Evolutionary conservation across 1,284 basidiomycete genomes (phyloP).

Genomic region (Leccinum subrobustum): DNA sequence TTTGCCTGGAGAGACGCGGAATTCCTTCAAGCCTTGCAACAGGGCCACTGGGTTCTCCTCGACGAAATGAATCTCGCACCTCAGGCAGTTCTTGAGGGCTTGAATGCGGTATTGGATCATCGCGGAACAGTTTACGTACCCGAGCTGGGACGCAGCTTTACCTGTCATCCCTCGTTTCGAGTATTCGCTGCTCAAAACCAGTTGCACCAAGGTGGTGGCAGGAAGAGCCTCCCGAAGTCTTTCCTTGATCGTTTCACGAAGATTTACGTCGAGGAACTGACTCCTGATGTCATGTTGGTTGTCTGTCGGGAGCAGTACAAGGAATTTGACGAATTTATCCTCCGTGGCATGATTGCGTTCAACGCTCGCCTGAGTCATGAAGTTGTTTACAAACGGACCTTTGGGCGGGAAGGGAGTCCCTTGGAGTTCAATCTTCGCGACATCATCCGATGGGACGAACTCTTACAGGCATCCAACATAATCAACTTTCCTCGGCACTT

Average conservation of each 20-base stretch:
- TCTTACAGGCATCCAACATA: slow-evolving; percentile 43
- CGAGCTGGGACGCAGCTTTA: slow-evolving; percentile 90
- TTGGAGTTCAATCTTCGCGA: slow-evolving; percentile 99
- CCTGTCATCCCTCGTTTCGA: slow-evolving; percentile 87
- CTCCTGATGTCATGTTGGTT: slow-evolving; percentile 73
- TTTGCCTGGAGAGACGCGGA: slow-evolving; percentile 99
- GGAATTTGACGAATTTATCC: slow-evolving; percentile 47
- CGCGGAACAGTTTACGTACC: slow-evolving; percentile 95
- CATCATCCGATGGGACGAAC: slow-evolving; percentile 86
- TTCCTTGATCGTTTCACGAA: slow-evolving; percentile 98
- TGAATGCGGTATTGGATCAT: slow-evolving; percentile 97
- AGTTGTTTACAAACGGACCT: slow-evolving; percentile 63
- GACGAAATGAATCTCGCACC: slow-evolving; percentile 99
- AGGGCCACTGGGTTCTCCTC: slow-evolving; percentile 94
- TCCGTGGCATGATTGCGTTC: slow-evolving; percentile 84
- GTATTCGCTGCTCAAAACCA: slow-evolving; percentile 99
- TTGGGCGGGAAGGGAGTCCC: slow-evolving; percentile 85
- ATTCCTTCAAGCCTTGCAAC: slow-evolving; percentile 90
- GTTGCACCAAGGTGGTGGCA: slow-evolving; percentile 92
- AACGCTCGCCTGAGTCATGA: slow-evolving; percentile 76
- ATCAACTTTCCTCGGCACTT: slow-evolving; percentile 46
- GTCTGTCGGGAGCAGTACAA: slow-evolving; percentile 83
- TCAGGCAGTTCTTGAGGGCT: slow-evolving; percentile 93
- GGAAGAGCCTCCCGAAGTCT: slow-evolving; percentile 96
- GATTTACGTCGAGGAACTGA: slow-evolving; percentile 91